Evolutionary conservation across 352 stramenopile genomes (phyloP).

Genomic region (Globisporangium parvum): DNA sequence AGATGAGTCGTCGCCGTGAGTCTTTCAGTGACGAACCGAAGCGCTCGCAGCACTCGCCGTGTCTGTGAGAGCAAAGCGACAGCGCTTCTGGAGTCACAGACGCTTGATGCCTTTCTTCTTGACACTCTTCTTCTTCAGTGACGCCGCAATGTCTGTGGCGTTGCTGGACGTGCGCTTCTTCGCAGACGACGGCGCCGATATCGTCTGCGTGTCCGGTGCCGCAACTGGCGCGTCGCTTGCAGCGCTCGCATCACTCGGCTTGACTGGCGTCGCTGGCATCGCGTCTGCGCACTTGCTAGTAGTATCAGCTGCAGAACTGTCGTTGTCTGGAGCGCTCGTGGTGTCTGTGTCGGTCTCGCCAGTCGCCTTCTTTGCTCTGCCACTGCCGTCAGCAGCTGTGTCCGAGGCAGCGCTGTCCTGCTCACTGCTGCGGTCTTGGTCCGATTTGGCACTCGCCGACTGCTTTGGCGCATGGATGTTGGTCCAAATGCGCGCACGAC

Average conservation of each 20-base stretch:
- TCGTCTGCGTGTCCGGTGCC: not conserved
- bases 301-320: not conserved
- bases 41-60: not conserved
- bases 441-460: not conserved
- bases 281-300: not conserved
- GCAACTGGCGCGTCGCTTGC: not conserved
- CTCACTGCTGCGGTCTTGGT: not conserved
- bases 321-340: not conserved
- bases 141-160: constrained; percentile 10
- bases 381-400: not conserved
- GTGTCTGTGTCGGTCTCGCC: not conserved
- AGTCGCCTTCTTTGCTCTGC: not conserved
- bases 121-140: constrained; percentile 58
- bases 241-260: not conserved
- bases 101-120: constrained; percentile 75
- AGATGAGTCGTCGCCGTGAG: not conserved
- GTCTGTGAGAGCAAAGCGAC: not conserved
- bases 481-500: constrained; percentile 87
- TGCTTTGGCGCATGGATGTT: constrained; percentile 83
- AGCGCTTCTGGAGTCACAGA: constrained; percentile 20
- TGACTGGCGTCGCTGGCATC: constrained; percentile 5
- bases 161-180: constrained; percentile 51
- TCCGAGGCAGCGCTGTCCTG: not conserved
- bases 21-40: not conserved
- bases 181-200: constrained; percentile 14